These are phyloP conservation scores for Wickerhamiella domercqiae DNA, from an alignment of 805 yeast genomes.

Conservation along the genomic window DNA sequence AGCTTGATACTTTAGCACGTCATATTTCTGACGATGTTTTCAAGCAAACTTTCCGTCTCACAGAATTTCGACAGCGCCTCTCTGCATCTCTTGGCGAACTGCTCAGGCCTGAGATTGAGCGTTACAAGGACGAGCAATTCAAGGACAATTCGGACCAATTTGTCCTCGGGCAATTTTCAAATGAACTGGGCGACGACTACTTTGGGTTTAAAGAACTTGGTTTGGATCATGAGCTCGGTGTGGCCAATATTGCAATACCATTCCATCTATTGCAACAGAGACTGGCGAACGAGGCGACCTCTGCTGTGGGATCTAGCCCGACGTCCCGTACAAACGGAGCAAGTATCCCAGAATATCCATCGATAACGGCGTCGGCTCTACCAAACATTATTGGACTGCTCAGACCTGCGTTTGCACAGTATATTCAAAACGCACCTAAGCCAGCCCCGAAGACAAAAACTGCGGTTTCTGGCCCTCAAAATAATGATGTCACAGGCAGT, in stretches of 20 bases:
- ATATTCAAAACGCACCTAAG: too few relatives aligned
- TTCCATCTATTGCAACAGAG: slow-evolving; percentile 57
- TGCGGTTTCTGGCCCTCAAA: too few relatives aligned
- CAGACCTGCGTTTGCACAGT: slow-evolving; percentile 1
- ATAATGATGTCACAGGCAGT: too few relatives aligned
- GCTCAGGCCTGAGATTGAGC: slow-evolving; percentile 50
- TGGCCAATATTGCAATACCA: slow-evolving; percentile 75
- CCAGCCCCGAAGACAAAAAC: too few relatives aligned
- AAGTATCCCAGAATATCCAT: slow-evolving; percentile 50
- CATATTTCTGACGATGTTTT: slow-evolving; percentile 59
- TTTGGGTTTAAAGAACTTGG: slow-evolving; percentile 95
- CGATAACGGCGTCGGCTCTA: slow-evolving; percentile 35
- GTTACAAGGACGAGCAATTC: slow-evolving; percentile 53
- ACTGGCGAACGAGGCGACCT: slow-evolving; percentile 18
- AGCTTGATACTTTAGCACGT: slow-evolving; percentile 52
- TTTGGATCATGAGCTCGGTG: slow-evolving; percentile 76
- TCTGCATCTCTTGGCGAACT: slow-evolving; percentile 61
- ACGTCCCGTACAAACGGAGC: not conserved
- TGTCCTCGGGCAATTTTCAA: slow-evolving; percentile 85
- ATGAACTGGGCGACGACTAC: slow-evolving; percentile 90
- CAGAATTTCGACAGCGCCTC: slow-evolving; percentile 51
- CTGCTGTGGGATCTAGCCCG: slow-evolving; percentile 24
- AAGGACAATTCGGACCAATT: slow-evolving; percentile 88
- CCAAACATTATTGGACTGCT: slow-evolving; percentile 1
- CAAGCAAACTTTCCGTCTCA: slow-evolving; percentile 53